Evolutionary conservation across 495 filamentous ascomycete species (phyloP).

Genomic region (Penicillium canariense): DNA sequence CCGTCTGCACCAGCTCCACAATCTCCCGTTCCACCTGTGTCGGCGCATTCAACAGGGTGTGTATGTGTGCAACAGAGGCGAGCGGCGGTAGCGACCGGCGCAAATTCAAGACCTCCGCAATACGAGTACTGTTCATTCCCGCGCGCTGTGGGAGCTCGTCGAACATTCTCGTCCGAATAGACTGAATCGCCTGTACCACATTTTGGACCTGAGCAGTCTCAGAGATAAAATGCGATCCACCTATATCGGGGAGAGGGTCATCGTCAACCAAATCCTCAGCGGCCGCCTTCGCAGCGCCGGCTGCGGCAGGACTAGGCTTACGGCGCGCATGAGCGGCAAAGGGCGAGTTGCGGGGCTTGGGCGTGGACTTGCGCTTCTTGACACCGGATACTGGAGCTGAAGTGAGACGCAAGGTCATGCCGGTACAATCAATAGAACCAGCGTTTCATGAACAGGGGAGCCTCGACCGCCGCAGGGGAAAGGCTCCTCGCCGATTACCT

Average conservation of each 20-base stretch:
- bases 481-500: conserved; percentile 11
- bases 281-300: conserved; percentile 33
- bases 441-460: background rate
- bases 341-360: conserved; percentile 38
- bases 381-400: conserved; percentile 46
- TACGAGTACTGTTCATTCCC: conserved; percentile 73
- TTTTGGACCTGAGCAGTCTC: conserved; percentile 55
- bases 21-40: conserved; percentile 75
- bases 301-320: conserved; percentile 47
- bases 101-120: conserved; percentile 68
- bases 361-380: conserved; percentile 36
- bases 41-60: conserved; percentile 61
- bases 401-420: conserved; percentile 47
- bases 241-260: conserved; percentile 38
- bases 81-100: conserved; percentile 65
- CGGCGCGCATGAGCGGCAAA: conserved; percentile 56
- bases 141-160: conserved; percentile 60
- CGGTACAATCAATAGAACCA: conserved; percentile 7
- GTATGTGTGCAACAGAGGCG: conserved; percentile 68
- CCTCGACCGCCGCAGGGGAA: background rate
- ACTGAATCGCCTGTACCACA: conserved; percentile 61
- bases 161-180: conserved; percentile 66
- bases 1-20: conserved; percentile 56
- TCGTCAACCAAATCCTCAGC: conserved; percentile 46
- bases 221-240: conserved; percentile 36